Evolutionary conservation across 805 yeast species (phyloP), one percentile per base, ranked within the genome.

Genomic region (Ogataea polymorpha): DNA sequence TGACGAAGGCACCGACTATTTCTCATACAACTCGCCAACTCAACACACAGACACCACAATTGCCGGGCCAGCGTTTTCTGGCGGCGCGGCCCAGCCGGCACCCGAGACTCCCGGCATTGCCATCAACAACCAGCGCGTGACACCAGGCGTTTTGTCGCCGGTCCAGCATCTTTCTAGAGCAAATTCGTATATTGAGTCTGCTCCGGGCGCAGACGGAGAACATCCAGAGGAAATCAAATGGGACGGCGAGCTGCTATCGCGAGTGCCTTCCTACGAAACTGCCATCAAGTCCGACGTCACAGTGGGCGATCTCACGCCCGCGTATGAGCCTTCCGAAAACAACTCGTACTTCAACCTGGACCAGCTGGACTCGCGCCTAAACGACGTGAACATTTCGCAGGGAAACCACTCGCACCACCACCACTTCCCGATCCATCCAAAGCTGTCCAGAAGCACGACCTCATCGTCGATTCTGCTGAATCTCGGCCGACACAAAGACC

Each of bases 231-330:
- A 33, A 8, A 11, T 32, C 13, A 42, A 43, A 5, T 53, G 56
- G 56, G 53, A 49, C 32, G 52, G 48, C 9, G 38, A 42, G 2
- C 37, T 42, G 11, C 39, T 55, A 48, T 79, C 84, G 15, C 67
- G 78, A 35, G 96, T 91, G 6, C 98, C 98, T 0, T 80, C 96
- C 0, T 91, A 91, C 62, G 74, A 73, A 6, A 81, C 85, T 23
- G 97, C 98, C 0, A 63, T 89, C 60, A 76, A 75, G 53, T 62
- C 76, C 2, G 80, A 72, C 33, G 52, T 49, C 6, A 66, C 63
- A 5, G 73, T 67, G 3, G 74, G 68, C 15, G 78, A 75, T 38
- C 63, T 82, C 18, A 81, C 96, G 2, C 97, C 97, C 0, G 74
- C 75, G 2, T 89, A 88, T 59, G 71, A 67, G 46, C 80, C 79